A percentile compares a stretch with the other conserved stretches of the same genome.
phyloP scores from a whole-genome alignment of 2,329 filamentous ascomycete species.

The Sporothrix phasma region DNA sequence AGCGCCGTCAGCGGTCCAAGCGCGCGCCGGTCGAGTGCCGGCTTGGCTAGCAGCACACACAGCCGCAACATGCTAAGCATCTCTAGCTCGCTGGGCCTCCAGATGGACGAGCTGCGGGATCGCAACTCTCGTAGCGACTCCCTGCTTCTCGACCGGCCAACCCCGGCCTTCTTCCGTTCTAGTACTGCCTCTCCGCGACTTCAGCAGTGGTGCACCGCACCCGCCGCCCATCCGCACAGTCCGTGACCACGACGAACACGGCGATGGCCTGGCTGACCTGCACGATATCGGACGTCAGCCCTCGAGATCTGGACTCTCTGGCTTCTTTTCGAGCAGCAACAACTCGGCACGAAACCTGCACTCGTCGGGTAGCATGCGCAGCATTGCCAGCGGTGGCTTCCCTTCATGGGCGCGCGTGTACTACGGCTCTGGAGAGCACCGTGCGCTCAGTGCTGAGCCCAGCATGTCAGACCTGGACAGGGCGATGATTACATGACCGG shows the following conservation, averaged over 20 bases:
- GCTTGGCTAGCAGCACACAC: conserved; percentile 37
- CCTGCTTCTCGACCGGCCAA: conserved; percentile 36
- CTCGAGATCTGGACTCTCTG: conserved; percentile 44
- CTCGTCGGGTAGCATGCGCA: conserved; percentile 38
- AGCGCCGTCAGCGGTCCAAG: conserved; percentile 8
- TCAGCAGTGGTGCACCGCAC: conserved; percentile 23
- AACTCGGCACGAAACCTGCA: conserved; percentile 39
- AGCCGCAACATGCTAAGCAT: conserved; percentile 49
- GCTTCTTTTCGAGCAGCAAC: conserved; percentile 36
- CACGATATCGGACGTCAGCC: conserved; percentile 42
- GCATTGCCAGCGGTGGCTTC: conserved; percentile 35
- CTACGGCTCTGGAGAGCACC: conserved; percentile 57
- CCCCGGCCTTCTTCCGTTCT: conserved; percentile 31
- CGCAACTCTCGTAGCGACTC: conserved; percentile 33
- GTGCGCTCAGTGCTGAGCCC: conserved; percentile 39
- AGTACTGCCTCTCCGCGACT: conserved; percentile 3
- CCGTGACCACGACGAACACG: conserved; percentile 52
- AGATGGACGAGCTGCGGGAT: conserved; percentile 30
- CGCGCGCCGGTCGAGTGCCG: conserved; percentile 35
- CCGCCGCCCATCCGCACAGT: conserved; percentile 34
- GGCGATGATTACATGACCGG: conserved; percentile 22
- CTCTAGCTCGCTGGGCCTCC: conserved; percentile 40
- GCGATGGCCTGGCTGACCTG: conserved; percentile 53
- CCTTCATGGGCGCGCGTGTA: conserved; percentile 56
- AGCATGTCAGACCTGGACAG: conserved; percentile 29